Percentiles rank a stretch among this genome's conserved stretches.
Evolutionary conservation across 192 early-diverging fungal species (phyloP).

Genomic region (Backusella luteola): DNA sequence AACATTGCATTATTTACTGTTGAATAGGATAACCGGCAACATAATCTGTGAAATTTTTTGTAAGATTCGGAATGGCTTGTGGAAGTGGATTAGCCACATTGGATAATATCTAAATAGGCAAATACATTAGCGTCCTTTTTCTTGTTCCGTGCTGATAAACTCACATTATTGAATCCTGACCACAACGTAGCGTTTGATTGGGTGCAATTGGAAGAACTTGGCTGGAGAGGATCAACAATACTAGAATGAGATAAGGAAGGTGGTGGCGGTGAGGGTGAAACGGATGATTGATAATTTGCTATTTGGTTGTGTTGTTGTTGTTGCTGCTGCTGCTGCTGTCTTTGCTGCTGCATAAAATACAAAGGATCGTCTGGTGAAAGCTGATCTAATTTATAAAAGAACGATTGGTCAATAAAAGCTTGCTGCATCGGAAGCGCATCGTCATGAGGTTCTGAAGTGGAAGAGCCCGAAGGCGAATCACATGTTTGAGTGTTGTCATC

Average conservation of each 20-base stretch:
- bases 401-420: slow-evolving; percentile 18
- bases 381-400: slow-evolving; percentile 20
- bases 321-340: slow-evolving; percentile 2
- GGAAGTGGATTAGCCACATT: slow-evolving; percentile 32
- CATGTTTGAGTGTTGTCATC: slow-evolving; percentile 22
- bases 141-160: background rate
- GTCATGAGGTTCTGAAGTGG: slow-evolving; percentile 31
- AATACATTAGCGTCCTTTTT: background rate
- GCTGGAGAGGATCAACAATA: slow-evolving; percentile 27
- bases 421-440: slow-evolving; percentile 14
- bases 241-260: slow-evolving; percentile 15
- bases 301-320: slow-evolving; percentile 5
- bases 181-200: slow-evolving; percentile 19
- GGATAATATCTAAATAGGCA: slow-evolving; percentile 21
- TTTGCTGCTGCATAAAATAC: slow-evolving; percentile 17
- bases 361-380: slow-evolving; percentile 19
- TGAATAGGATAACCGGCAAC: slow-evolving; percentile 16
- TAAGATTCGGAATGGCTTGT: slow-evolving; percentile 33
- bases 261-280: slow-evolving; percentile 11
- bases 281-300: background rate
- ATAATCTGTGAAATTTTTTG: slow-evolving; percentile 36
- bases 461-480: slow-evolving; percentile 30
- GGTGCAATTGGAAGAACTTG: background rate
- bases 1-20: background rate
- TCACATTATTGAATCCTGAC: slow-evolving; percentile 32